phyloP scores from a whole-genome alignment of 345 rosid species.

The Odontarrhena argentea region DNA sequence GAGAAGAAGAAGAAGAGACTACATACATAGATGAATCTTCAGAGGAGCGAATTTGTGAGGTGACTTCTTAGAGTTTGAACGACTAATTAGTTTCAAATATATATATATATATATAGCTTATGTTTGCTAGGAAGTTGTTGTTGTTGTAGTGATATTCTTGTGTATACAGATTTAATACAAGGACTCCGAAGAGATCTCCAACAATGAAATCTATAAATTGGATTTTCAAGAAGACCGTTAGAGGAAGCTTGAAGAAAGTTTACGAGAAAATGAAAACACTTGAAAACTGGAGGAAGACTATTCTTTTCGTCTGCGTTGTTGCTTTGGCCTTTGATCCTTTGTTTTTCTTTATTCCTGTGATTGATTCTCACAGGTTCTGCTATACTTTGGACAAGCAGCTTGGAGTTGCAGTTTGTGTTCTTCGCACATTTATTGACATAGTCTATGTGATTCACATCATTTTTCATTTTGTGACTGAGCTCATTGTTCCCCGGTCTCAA shows the following conservation, averaged over 20 bases:
- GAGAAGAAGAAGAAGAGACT: background rate
- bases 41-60: background rate
- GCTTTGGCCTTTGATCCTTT: constrained; percentile 37
- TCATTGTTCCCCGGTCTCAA: constrained; percentile 25
- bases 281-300: constrained; percentile 20
- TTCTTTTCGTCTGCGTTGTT: constrained; percentile 7
- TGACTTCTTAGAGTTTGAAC: background rate
- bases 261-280: constrained; percentile 42
- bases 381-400: constrained; percentile 17
- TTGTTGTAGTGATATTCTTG: background rate
- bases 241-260: constrained; percentile 36
- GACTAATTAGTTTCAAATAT: background rate
- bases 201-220: constrained; percentile 17
- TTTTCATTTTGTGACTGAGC: background rate
- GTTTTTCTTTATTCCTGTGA: constrained; percentile 37
- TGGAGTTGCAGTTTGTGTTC: background rate
- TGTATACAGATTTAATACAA: constrained; percentile 41
- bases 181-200: constrained; percentile 23
- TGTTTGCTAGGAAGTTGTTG: background rate
- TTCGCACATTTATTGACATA: constrained; percentile 28
- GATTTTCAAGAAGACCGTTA: constrained; percentile 2
- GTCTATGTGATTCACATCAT: constrained; percentile 32
- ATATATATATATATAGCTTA: background rate
- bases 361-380: constrained; percentile 10
- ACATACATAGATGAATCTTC: background rate